Percentiles rank a stretch among this genome's conserved stretches.
phyloP scores from a whole-genome alignment of 2,329 filamentous ascomycete genomes.

The Gremmenia infestans region DNA sequence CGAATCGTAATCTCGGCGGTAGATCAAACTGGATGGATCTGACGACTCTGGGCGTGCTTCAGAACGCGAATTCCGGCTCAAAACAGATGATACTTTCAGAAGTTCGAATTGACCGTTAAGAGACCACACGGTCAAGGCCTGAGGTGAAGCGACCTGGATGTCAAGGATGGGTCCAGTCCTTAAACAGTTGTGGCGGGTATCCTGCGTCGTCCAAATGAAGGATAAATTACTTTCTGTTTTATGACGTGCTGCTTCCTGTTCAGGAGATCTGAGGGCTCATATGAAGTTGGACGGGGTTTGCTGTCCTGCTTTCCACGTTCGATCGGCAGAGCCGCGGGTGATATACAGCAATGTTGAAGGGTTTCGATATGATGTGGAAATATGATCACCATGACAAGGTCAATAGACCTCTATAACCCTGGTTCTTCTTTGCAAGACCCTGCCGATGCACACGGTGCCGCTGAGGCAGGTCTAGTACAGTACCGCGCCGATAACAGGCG shows the following conservation, averaged over 20 bases:
- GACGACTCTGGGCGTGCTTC: conserved; percentile 25
- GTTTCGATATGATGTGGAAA: conserved; percentile 23
- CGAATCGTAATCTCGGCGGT: conserved; percentile 19
- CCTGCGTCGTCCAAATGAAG: conserved; percentile 29
- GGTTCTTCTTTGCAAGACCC: conserved; percentile 20
- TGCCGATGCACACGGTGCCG: conserved; percentile 13
- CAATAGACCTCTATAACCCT: conserved; percentile 24
- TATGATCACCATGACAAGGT: conserved; percentile 29
- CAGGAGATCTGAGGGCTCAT: conserved; percentile 19
- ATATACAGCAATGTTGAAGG: conserved; percentile 30
- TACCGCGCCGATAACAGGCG: conserved; percentile 20
- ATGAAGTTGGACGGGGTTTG: conserved; percentile 22
- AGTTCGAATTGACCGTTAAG: conserved; percentile 11
- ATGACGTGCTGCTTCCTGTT: conserved; percentile 29
- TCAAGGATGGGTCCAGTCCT: conserved; percentile 23
- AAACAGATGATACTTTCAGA: conserved; percentile 19
- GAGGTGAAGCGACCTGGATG: conserved; percentile 19
- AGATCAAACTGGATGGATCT: conserved; percentile 21
- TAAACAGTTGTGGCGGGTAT: conserved; percentile 24
- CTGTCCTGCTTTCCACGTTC: conserved; percentile 28
- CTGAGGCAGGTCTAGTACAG: conserved; percentile 15
- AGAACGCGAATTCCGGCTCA: conserved; percentile 26
- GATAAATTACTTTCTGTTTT: conserved; percentile 28
- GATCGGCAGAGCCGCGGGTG: conserved; percentile 29
- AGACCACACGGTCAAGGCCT: conserved; percentile 22